Base-by-base conservation (phyloP, 2,329 filamentous ascomycete species). In the Trichoderma guizhouense region DNA sequence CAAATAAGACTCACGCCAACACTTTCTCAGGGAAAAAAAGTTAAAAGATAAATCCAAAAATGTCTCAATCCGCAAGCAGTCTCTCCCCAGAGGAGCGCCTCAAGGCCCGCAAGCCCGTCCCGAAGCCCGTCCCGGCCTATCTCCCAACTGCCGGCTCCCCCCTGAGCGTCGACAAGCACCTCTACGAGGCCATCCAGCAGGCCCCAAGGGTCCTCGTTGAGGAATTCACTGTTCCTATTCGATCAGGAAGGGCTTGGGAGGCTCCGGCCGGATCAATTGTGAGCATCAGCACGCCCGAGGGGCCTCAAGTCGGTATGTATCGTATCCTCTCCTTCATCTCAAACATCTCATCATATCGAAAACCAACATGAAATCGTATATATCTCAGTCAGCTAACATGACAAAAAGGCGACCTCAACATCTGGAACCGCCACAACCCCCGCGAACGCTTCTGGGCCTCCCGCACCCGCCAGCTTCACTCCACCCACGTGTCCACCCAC, bases 391-490 rank as follows among this genome's bases (percentile, higher is more conserved):
- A 51, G 26, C 39, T 64, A 47, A 66, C 63, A 51, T 14, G 5
- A 6, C n/a, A 5, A 60, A 61, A 69, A 82, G 92, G 93, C 69
- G 93, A 96, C 76, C 83, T 96, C 21, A 97, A 97, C 79, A 87
- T 96, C 76, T 97, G 92, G 92, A 93, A 92, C 76, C 85, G 86
- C 6, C 83, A 90, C 74, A 94, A 96, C 79, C 91, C 93, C 0
- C 88, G 92, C 15, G 93, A 97, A 79, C 86, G 90, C 55, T 93
- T 97, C 83, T 97, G 93, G 93, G 93, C 93, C 1, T 86, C 89
- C 1, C 88, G 93, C 47, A 96, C 93, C 14, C 87, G 91, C 72
- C 93, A 97, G 79, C 86, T 97, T 21, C 92, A 97, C 76, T 88
- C 90, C 15, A 90, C 90, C 2, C 93, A 97, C 79, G 87, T 97